These are phyloP conservation scores for Themeda triandra DNA, from an alignment of 176 grass and related monocot genomes.

Conservation along the genomic window DNA sequence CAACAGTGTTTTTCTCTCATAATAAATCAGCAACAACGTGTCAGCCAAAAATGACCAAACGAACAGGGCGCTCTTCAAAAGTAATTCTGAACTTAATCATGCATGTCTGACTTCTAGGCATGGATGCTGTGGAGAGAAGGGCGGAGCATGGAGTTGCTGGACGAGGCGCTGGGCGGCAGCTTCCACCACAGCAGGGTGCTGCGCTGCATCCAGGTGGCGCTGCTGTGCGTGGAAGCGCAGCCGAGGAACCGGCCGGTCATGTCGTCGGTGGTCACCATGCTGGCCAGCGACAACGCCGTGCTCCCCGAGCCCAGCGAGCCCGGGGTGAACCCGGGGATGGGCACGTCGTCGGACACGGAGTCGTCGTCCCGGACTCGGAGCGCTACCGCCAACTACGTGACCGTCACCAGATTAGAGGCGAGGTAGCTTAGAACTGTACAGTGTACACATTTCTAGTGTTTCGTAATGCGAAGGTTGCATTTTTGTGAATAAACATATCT, in stretches of 20 bases:
- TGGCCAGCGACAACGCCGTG: slow-evolving; percentile 27
- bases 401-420: not conserved
- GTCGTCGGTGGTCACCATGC: slow-evolving; percentile 37
- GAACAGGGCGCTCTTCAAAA: too few relatives aligned
- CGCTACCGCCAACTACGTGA: not conserved
- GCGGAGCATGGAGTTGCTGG: not conserved
- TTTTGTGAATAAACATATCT: too few relatives aligned
- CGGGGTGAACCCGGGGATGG: slow-evolving; percentile 4
- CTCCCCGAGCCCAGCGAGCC: slow-evolving; percentile 34
- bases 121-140: slow-evolving; percentile 51
- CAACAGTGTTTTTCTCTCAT: too few relatives aligned
- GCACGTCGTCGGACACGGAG: not conserved
- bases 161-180: slow-evolving; percentile 12
- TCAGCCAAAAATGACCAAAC: too few relatives aligned
- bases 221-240: slow-evolving; percentile 41
- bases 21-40: too few relatives aligned
- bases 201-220: slow-evolving; percentile 41
- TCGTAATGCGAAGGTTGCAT: not conserved
- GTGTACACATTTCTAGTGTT: not conserved
- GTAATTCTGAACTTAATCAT: not conserved
- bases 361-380: not conserved
- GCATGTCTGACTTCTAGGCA: not conserved
- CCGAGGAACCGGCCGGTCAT: slow-evolving; percentile 39
- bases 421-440: slow-evolving; percentile 17
- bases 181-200: slow-evolving; percentile 6